Base-by-base conservation (phyloP, 2,329 filamentous ascomycete genomes). In the Penicillium sp. region DNA sequence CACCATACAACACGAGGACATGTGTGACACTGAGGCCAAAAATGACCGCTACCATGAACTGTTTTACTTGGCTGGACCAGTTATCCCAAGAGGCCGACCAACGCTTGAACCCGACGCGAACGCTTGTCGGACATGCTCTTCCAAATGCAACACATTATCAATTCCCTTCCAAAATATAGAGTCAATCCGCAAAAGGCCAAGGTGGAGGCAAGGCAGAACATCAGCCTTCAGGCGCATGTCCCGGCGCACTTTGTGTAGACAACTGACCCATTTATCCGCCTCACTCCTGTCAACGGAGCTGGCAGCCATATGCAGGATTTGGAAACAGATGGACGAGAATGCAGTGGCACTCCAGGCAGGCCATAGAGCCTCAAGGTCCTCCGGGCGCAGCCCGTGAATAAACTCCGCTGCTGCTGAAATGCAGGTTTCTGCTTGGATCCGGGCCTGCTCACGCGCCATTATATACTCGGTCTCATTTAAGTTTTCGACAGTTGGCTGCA, bases 171-270 rank as follows among this genome's bases (percentile, higher is more conserved):
- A 55, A 40, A 54, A 50, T 21, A 55, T 43, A 1, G 52, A 50
- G 16, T 55, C 45, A 27, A 55, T 55, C 9, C 52, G 45, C 11
- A 50, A 13, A 34, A 55, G 45, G 3, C 38, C 45, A 25, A 55
- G 44, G 27, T 43, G 45, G 1, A 55, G 52, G 29, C 52, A 55
- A 36, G 45, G 52, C 16, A 55, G 16, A 25, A 50, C 19, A 29
- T 55, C 45, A 16, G 45, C 52, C 16, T 55, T 55, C 15, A 55
- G 29, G 11, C 52, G 52, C 52, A 54, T 54, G 8, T 54, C 45
- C 16, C 52, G 44, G 19, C 52, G 52, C 36, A 54, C 36, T 19
- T 34, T 39, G 7, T 40, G 44, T 15, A 54, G 23, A 34, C 40
- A 49, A 23, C 6, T 31, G n/a, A 50, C 44, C 52, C 52, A 55